These are phyloP conservation scores for Cyathus olla DNA, from an alignment of 1,284 basidiomycete species.

Conservation along the genomic window DNA sequence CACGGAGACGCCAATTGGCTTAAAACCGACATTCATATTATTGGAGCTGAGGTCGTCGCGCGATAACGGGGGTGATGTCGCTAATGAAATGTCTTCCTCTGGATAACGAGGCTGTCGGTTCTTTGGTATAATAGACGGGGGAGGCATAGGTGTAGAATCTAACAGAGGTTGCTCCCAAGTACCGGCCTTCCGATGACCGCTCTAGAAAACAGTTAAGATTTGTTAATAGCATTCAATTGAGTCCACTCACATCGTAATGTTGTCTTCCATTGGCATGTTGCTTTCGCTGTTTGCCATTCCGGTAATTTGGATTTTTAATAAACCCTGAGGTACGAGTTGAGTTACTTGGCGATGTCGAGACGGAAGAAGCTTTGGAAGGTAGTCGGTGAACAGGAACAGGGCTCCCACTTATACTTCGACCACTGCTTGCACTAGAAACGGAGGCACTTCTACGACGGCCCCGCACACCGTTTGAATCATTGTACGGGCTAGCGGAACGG, in stretches of 20 bases:
- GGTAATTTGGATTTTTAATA: slow-evolving; percentile 7
- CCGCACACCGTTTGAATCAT: slow-evolving; percentile 33
- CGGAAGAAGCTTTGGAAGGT: slow-evolving; percentile 47
- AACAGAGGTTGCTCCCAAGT: too few species aligned
- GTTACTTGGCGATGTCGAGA: slow-evolving; percentile 14
- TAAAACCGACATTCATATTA: slow-evolving; percentile 62
- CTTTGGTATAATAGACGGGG: slow-evolving; percentile 20
- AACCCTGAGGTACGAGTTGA: slow-evolving; percentile 10
- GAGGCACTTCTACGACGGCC: slow-evolving; percentile 58
- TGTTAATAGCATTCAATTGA: slow-evolving; percentile 3
- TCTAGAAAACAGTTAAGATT: slow-evolving; percentile 13
- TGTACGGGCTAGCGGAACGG: slow-evolving; percentile 53
- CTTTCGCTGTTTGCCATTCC: slow-evolving; percentile 35
- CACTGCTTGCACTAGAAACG: slow-evolving; percentile 60
- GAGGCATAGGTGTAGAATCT: slow-evolving; percentile 18
- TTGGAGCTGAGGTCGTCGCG: not conserved
- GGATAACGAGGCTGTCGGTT: slow-evolving; percentile 2
- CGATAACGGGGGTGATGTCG: not conserved
- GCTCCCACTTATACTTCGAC: slow-evolving; percentile 61
- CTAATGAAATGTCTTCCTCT: not conserved
- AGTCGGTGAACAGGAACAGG: slow-evolving; percentile 72
- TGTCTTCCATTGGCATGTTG: slow-evolving; percentile 43
- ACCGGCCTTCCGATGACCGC: too few species aligned
- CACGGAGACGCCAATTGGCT: slow-evolving; percentile 58
- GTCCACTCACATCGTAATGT: slow-evolving; percentile 34